These are phyloP conservation scores for Abortiporus biennis DNA, from an alignment of 1,284 basidiomycete species.

Conservation along the genomic window DNA sequence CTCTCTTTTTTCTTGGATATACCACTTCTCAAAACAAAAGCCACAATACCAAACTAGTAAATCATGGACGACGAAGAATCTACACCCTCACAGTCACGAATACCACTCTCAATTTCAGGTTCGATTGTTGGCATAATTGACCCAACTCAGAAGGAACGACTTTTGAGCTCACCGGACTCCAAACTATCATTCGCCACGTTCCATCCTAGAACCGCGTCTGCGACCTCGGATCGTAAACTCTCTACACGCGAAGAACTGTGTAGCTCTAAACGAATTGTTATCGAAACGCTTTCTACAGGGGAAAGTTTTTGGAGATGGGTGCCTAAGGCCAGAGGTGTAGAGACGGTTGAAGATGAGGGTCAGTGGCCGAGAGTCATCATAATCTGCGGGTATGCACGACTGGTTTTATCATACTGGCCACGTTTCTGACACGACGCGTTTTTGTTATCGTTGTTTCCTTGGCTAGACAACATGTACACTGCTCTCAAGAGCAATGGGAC, in stretches of 20 bases:
- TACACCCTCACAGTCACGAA: neutral
- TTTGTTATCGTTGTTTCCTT: neutral
- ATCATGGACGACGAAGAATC: neutral
- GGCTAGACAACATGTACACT: constrained; percentile 41
- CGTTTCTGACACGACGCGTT: neutral
- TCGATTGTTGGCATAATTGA: constrained; percentile 54
- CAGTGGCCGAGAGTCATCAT: constrained; percentile 59
- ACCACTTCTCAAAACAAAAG: too few species aligned
- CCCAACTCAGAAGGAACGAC: constrained; percentile 46
- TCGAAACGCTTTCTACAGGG: constrained; percentile 52
- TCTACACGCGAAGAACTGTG: constrained; percentile 40
- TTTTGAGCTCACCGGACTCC: constrained; percentile 49
- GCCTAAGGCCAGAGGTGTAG: constrained; percentile 53
- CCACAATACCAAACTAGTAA: too few species aligned
- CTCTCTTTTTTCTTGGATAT: too few species aligned
- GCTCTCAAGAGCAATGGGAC: constrained; percentile 74
- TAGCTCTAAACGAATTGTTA: constrained; percentile 61
- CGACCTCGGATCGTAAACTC: constrained; percentile 29
- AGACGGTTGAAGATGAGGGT: constrained; percentile 57
- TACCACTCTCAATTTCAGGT: constrained; percentile 12
- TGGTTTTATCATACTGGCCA: neutral
- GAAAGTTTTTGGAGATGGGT: constrained; percentile 67
- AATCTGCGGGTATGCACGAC: constrained; percentile 56
- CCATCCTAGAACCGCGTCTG: constrained; percentile 57
- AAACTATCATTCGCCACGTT: constrained; percentile 32